Conservation (phyloP, 805 yeast genomes). For the Clavispora santaluciae region DNA sequence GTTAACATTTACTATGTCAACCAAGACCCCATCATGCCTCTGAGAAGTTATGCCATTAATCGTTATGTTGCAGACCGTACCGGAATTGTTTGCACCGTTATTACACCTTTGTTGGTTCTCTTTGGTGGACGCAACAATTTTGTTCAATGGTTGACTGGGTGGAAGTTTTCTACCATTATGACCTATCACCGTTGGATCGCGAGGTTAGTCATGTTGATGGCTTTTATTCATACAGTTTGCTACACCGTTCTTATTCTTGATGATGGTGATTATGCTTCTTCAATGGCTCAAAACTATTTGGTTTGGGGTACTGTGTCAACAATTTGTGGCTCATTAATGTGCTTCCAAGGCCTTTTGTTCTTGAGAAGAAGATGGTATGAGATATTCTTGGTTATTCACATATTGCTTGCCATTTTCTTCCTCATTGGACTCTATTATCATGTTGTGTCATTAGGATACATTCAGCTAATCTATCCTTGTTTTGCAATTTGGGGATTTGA, state of each 20-base stretch:
- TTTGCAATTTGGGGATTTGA: slow-evolving; percentile 60
- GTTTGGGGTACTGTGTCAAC: slow-evolving; percentile 12
- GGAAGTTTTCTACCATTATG: slow-evolving; percentile 14
- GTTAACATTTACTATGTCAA: slow-evolving; percentile 7
- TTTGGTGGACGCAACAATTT: slow-evolving; percentile 17
- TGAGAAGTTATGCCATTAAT: slow-evolving; percentile 3
- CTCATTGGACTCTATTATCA: slow-evolving; percentile 19
- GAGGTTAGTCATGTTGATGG: slow-evolving; percentile 11
- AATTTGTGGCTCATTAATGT: slow-evolving; percentile 9
- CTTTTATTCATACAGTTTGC: slow-evolving; percentile 10
- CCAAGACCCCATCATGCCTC: slow-evolving; percentile 6
- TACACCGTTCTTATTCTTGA: slow-evolving; percentile 5
- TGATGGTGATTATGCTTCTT: slow-evolving; percentile 2
- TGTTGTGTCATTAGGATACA: slow-evolving; percentile 16
- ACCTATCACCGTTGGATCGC: slow-evolving; percentile 16
- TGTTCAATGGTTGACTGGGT: slow-evolving; percentile 13
- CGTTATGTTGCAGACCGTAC: slow-evolving; percentile 15
- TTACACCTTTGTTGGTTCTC: slow-evolving; percentile 13
- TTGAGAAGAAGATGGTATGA: slow-evolving; percentile 22
- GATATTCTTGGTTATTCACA: slow-evolving; percentile 19
- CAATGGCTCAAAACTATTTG: slow-evolving; percentile 6
- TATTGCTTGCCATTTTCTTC: slow-evolving; percentile 18
- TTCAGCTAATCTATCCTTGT: slow-evolving; percentile 40
- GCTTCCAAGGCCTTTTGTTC: slow-evolving; percentile 15
- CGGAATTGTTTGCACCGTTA: slow-evolving; percentile 9